Percentiles rank a stretch among this genome's conserved stretches.
These are phyloP conservation scores for Mycena olivaceomarginata DNA, from an alignment of 768 basidiomycete genomes.

Conservation along the genomic window DNA sequence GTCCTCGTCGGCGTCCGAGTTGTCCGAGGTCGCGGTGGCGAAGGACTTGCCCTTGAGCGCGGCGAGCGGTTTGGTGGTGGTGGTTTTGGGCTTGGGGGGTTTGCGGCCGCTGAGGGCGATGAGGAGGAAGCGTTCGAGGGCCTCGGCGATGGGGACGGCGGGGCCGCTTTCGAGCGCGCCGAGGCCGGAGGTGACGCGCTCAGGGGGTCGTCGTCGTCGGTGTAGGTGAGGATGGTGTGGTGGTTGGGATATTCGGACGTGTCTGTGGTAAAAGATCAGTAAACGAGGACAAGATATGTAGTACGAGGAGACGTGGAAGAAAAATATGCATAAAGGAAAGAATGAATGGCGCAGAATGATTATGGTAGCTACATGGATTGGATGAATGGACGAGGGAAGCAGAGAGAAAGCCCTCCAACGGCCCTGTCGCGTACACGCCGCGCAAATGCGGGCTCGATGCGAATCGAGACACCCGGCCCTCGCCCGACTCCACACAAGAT, in stretches of 20 bases:
- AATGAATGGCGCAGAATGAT: background rate
- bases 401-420: too few species aligned
- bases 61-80: conserved; percentile 23
- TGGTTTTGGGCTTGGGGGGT: conserved; percentile 5
- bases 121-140: conserved; percentile 67
- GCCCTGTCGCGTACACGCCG: too few species aligned
- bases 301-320: conserved; percentile 57
- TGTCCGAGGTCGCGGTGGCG: conserved; percentile 47
- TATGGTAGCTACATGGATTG: too few species aligned
- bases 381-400: too few species aligned
- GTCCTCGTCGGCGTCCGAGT: conserved; percentile 56
- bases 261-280: conserved; percentile 58
- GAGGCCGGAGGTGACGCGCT: conserved; percentile 63
- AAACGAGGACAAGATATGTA: background rate
- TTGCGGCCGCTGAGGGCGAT: conserved; percentile 52
- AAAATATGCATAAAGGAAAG: conserved; percentile 53
- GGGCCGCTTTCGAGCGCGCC: conserved; percentile 65
- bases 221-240: conserved; percentile 76
- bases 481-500: too few species aligned
- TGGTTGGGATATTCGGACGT: conserved; percentile 79
- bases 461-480: too few species aligned
- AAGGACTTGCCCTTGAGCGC: conserved; percentile 42
- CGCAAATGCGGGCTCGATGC: too few species aligned
- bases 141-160: conserved; percentile 65
- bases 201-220: conserved; percentile 66